Evolutionary conservation across 2,329 filamentous ascomycete genomes (phyloP), one percentile per base, ranked within the genome.

Genomic region (Spiromastix sp.): DNA sequence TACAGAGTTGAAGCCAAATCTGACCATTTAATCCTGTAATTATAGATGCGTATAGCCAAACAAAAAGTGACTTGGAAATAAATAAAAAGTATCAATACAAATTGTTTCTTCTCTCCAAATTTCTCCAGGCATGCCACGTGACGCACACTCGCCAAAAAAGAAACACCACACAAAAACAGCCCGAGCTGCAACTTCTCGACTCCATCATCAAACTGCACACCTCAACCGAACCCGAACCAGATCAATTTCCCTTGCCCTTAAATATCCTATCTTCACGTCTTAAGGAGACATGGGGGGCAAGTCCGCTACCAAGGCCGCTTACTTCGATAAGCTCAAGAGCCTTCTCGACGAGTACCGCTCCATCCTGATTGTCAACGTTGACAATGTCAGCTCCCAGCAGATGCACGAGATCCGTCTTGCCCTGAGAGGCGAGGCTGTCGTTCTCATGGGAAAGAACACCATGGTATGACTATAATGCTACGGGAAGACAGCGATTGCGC

Each of bases 331-430:
- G 86, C 86, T 98, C 67, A 93, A 95, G 81, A 68, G 67, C 69
- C 79, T 96, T 67, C 81, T 98, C 67, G 85, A 96, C 74, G 81
- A 86, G 67, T 96, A 93, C 82, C 79, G 78, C 67, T 89, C 83
- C 61, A 83, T 96, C 74, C 96, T 98, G 85, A 87, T 98, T 68
- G 87, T 94, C 67, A 79, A 64, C 63, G 81, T 89, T 63, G 85
- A 96, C 85, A 98, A 96, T 98, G 91, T 98, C 79, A 85, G 81
- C 68, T 98, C 91, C 55, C 91, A 98, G 80, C 93, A 98, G 81
- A 98, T 98, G 93, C 91, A 98, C 85, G 91, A 98, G 79, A 96
- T 98, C 68, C 84, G 91, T 67, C 71, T 81, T 60, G 70, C 85
- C 59, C 83, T 98, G 66, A 87, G 91, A 66, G 81, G 81, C 46